Percentiles rank a stretch among this genome's conserved stretches.
Evolutionary conservation across 2,329 filamentous ascomycete species (phyloP).

Genomic region (Cladosporium sp.): DNA sequence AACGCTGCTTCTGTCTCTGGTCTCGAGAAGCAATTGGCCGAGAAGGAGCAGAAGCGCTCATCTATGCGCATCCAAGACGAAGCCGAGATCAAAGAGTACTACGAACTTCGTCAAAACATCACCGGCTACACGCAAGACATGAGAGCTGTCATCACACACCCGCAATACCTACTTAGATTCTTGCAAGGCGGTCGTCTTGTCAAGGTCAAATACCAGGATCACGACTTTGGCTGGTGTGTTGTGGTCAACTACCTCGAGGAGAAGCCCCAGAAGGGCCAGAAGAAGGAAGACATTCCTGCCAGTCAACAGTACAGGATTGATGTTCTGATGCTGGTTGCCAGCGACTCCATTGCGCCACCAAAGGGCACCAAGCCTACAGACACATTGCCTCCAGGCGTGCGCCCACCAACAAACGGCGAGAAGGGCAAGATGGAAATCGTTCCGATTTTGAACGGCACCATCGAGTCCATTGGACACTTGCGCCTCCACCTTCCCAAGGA

Average conservation of each 20-base stretch:
- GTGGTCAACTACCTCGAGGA: slow-evolving; percentile 73
- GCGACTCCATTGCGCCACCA: slow-evolving; percentile 52
- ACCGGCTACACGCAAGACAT: slow-evolving; percentile 85
- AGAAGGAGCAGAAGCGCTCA: slow-evolving; percentile 74
- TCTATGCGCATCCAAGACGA: slow-evolving; percentile 81
- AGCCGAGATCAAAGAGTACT: slow-evolving; percentile 88
- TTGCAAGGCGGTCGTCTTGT: slow-evolving; percentile 86
- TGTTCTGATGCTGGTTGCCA: slow-evolving; percentile 69
- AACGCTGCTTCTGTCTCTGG: slow-evolving; percentile 84
- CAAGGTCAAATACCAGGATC: slow-evolving; percentile 74
- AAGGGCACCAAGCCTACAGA: slow-evolving; percentile 33
- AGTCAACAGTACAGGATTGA: slow-evolving; percentile 83
- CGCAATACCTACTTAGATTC: slow-evolving; percentile 80
- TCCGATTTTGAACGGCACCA: slow-evolving; percentile 80
- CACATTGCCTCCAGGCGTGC: slow-evolving; percentile 65
- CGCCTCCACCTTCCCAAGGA: slow-evolving; percentile 82
- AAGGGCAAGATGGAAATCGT: slow-evolving; percentile 77
- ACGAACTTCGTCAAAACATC: slow-evolving; percentile 82
- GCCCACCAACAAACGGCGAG: slow-evolving; percentile 63
- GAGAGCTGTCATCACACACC: slow-evolving; percentile 87
- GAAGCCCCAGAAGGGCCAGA: slow-evolving; percentile 61
- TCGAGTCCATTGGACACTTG: slow-evolving; percentile 82
- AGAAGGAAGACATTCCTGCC: slow-evolving; percentile 66
- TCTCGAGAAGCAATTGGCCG: slow-evolving; percentile 79
- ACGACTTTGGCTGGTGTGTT: slow-evolving; percentile 94